Percentiles rank a stretch among this genome's conserved stretches.
Conservation (phyloP, 176 grass and related monocot genomes). For the Saccharum spontaneum region DNA sequence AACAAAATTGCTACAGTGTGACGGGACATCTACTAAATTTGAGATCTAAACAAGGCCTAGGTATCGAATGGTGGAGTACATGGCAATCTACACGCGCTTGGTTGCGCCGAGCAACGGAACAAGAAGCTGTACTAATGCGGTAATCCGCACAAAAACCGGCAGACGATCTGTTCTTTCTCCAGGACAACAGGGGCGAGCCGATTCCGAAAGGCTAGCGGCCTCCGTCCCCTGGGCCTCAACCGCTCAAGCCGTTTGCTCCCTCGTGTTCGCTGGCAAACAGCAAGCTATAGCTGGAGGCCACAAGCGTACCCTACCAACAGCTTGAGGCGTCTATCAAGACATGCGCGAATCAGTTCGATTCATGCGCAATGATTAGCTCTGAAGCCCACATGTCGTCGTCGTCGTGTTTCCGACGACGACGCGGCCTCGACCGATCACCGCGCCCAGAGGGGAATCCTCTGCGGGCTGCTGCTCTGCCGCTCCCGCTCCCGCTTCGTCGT, state of each 20-base stretch:
- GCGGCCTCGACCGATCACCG: constrained; percentile 14
- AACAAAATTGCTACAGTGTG: no score
- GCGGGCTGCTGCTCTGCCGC: constrained; percentile 40
- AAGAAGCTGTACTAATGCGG: background rate
- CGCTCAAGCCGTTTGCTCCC: no score
- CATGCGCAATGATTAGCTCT: background rate
- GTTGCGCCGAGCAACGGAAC: background rate
- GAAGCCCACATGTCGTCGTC: no score
- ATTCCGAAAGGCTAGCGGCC: no score
- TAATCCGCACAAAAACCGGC: background rate
- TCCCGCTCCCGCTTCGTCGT: constrained; percentile 27
- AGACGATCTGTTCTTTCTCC: background rate
- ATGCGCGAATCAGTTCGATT: background rate
- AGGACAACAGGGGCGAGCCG: background rate
- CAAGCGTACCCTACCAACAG: background rate
- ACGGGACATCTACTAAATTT: no score
- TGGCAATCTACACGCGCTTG: background rate
- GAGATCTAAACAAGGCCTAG: no score
- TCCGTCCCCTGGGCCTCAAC: background rate
- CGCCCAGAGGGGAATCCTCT: constrained; percentile 57
- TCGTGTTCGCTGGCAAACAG: constrained; percentile 2
- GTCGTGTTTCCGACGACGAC: background rate
- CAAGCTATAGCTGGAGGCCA: background rate
- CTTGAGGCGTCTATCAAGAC: background rate
- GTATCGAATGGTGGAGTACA: constrained; percentile 3